Evolutionary conservation across 2,329 filamentous ascomycete species (phyloP).

Genomic region (Niveomyces coronatus): DNA sequence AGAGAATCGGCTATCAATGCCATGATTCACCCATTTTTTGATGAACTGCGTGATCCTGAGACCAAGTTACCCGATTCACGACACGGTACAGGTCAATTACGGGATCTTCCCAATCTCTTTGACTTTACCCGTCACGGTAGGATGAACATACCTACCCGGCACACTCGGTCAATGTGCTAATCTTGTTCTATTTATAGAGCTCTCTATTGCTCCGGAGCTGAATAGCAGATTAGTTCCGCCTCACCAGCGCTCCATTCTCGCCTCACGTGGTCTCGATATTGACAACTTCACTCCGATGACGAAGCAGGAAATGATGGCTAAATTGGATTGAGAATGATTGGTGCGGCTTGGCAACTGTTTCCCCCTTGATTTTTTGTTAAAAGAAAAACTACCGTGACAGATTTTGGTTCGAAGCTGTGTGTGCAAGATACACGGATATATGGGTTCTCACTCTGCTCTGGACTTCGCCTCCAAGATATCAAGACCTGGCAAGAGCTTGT

Average conservation of each 20-base stretch:
- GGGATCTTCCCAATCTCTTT: slow-evolving; percentile 80
- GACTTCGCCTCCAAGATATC: no score
- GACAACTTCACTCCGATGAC: slow-evolving; percentile 86
- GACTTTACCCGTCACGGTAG: slow-evolving; percentile 90
- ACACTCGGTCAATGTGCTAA: neutral
- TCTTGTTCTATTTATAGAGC: slow-evolving; percentile 45
- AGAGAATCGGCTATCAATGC: slow-evolving; percentile 87
- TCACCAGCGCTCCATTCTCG: slow-evolving; percentile 67
- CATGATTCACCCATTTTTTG: slow-evolving; percentile 98
- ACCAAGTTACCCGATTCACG: slow-evolving; percentile 91
- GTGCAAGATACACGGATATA: no score
- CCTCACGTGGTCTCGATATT: slow-evolving; percentile 74
- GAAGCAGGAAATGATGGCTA: slow-evolving; percentile 95
- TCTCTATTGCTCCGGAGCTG: slow-evolving; percentile 85
- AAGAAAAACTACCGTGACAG: neutral
- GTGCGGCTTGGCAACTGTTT: slow-evolving; percentile 1
- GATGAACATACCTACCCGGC: slow-evolving; percentile 20
- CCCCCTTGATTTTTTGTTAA: slow-evolving; percentile 6
- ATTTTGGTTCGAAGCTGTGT: slow-evolving; percentile 1
- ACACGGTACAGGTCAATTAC: slow-evolving; percentile 67
- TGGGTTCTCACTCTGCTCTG: no score
- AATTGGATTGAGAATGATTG: slow-evolving; percentile 67
- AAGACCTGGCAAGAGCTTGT: no score
- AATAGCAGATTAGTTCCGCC: slow-evolving; percentile 81
- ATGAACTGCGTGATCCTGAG: slow-evolving; percentile 84